Evolutionary conservation across 2,329 filamentous ascomycete species (phyloP).

Genomic region (Chaetomium sp.): DNA sequence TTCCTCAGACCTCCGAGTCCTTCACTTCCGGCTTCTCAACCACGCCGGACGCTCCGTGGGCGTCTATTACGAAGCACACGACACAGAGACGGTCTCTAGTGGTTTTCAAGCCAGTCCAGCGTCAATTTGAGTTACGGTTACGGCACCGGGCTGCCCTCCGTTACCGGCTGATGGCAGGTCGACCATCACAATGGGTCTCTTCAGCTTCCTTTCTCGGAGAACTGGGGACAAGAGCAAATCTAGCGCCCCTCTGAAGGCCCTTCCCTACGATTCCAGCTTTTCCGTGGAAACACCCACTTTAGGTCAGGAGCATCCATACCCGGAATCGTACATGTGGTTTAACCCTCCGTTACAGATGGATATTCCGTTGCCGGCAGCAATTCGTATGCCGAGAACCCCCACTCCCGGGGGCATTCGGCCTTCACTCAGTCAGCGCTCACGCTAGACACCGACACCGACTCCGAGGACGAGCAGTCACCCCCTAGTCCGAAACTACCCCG

Average conservation of each 20-base stretch:
- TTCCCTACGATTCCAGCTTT: conserved; percentile 31
- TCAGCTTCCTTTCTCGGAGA: conserved; percentile 39
- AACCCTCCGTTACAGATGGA: conserved; percentile 39
- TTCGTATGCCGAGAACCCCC: conserved; percentile 41
- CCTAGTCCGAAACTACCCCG: conserved; percentile 40
- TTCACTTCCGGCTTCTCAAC: background rate
- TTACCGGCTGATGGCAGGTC: conserved; percentile 17
- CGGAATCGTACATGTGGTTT: background rate
- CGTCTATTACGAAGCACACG: background rate
- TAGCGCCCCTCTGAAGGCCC: conserved; percentile 27
- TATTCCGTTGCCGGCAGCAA: conserved; percentile 48
- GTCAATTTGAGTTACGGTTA: background rate
- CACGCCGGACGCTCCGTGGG: background rate
- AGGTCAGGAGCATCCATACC: conserved; percentile 11
- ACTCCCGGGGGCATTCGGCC: conserved; percentile 41
- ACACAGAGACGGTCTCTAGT: too few relatives aligned
- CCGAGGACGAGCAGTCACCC: conserved; percentile 31
- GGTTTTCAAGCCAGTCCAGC: background rate
- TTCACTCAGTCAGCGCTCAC: conserved; percentile 36
- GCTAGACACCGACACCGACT: conserved; percentile 17
- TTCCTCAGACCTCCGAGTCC: background rate
- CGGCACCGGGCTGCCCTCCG: conserved; percentile 2
- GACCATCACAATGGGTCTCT: conserved; percentile 38
- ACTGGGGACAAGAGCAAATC: conserved; percentile 30
- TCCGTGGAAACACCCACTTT: conserved; percentile 35